Evolutionary conservation across 2,329 filamentous ascomycete species (phyloP).

Genomic region (Alternaria sp.): DNA sequence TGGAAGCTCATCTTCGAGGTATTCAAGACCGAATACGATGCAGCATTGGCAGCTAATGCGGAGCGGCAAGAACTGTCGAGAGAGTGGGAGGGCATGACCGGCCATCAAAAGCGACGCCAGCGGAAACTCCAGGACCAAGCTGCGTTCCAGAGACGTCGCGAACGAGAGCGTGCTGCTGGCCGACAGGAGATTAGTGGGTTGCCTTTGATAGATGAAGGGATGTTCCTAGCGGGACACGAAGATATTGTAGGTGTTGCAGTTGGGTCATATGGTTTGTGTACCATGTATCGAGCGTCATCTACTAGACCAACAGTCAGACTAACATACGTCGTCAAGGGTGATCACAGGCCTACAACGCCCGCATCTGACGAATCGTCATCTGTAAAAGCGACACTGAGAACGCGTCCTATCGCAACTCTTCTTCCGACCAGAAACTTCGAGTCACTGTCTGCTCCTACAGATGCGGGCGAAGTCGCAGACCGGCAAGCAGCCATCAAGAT

Average conservation of each 20-base stretch:
- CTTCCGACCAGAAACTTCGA: neutral
- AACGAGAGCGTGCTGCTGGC: neutral
- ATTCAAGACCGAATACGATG: neutral
- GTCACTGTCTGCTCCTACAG: neutral
- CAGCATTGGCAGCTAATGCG: neutral
- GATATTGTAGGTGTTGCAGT: neutral
- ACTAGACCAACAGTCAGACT: neutral
- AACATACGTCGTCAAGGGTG: neutral
- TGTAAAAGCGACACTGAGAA: neutral
- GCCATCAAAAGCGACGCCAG: neutral
- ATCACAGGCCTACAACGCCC: neutral
- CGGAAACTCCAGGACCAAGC: neutral
- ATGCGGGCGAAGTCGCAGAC: neutral
- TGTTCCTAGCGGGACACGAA: no score
- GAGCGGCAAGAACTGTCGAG: neutral
- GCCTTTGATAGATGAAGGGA: accelerated
- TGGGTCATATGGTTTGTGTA: neutral
- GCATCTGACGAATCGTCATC: neutral
- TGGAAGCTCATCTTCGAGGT: neutral
- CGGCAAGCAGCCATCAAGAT: neutral
- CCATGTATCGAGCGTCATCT: neutral
- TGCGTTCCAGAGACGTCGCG: neutral
- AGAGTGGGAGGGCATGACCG: neutral
- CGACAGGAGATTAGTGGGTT: neutral
- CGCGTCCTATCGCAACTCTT: neutral